Evolutionary conservation across 108 stramenopile genomes (phyloP), one percentile per base, ranked within the genome.

Genomic region (Skeletonema potamos): DNA sequence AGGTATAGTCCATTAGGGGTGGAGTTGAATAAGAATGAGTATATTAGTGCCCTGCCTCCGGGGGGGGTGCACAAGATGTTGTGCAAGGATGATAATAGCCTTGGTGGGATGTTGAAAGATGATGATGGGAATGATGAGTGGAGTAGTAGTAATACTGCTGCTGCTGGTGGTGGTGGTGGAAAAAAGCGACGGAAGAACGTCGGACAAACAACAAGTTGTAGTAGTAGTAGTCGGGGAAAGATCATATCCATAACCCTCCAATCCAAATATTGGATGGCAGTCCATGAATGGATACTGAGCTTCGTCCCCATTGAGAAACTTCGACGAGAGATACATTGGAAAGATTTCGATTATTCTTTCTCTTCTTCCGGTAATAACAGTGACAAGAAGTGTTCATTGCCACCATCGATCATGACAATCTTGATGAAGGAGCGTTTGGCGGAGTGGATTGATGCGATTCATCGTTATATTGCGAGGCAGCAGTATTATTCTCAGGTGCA

Each of bases 1-100:
- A 64, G 80, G 27, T 78, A 74, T 28, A 90, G 89, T 82, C 93
- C 93, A 0, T 44, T 77, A 24, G 93, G 91, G 7, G 75, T 81
- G 18, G 93, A 94, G 77, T 63, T 94, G 22, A 59, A 84, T 1
- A 72, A 64, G 24, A 84, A 85, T 62, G 84, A 88, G 15, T 74
- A 48, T 46, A 62, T 87, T 27, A 68, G 89, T 66, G 80, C 77
- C 12, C 28, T 74, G 36, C 58, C 74, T 74, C 61, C 82, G 13
- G 68, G 39, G 43, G 67, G 73, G 11, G 83, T 87, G n/a, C 76
- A 76, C 37, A 75, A 61, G 17, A 22, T 41, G 4, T 65, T 77
- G 34, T 59, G 60, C 67, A 68, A 68, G 39, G 26, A 39, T 10
- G 17, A n/a, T 27, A 63, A 26, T 33, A 12, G n/a, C 11, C 34